phyloP scores from a whole-genome alignment of 345 rosid genomes.

The thale cress (Arabidopsis thaliana) region DNA sequence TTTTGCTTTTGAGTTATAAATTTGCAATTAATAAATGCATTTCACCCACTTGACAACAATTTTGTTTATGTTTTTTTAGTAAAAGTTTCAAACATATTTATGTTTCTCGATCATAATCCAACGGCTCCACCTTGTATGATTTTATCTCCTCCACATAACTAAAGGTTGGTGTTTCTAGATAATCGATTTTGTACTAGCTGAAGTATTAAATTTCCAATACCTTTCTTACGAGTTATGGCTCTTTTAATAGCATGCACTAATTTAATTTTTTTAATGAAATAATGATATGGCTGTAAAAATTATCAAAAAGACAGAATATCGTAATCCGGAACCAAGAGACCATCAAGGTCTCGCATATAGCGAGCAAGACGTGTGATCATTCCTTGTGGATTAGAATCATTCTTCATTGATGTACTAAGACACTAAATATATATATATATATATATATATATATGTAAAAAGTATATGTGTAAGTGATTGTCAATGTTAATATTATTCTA shows the following conservation, averaged over 20 bases:
- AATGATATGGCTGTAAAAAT: slow-evolving; percentile 4
- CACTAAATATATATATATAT: not conserved
- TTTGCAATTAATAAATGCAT: slow-evolving; percentile 38
- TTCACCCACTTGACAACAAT: slow-evolving; percentile 38
- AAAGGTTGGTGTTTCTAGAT: slow-evolving; percentile 27
- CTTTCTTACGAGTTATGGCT: not conserved
- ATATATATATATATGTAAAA: not conserved
- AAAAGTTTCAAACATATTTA: slow-evolving; percentile 39
- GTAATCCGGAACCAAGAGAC: slow-evolving; percentile 30
- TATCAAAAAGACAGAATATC: not conserved
- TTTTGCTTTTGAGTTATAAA: slow-evolving; percentile 25
- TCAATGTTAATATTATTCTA: slow-evolving; percentile 25
- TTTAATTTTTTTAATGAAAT: not conserved
- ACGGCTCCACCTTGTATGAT: slow-evolving; percentile 38
- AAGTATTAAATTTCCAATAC: not conserved
- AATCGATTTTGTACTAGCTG: not conserved
- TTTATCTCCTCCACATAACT: slow-evolving; percentile 32
- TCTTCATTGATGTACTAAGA: slow-evolving; percentile 23
- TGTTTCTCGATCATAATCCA: slow-evolving; percentile 38
- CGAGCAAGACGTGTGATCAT: slow-evolving; percentile 18
- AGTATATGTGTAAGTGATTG: slow-evolving; percentile 3
- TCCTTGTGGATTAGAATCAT: slow-evolving; percentile 27
- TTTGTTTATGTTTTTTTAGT: not conserved
- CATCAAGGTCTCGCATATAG: slow-evolving; percentile 34
- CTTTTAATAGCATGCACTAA: not conserved